Evolutionary conservation across 73 alveolate genomes (phyloP).

Genomic region (Uronychia setigera): DNA sequence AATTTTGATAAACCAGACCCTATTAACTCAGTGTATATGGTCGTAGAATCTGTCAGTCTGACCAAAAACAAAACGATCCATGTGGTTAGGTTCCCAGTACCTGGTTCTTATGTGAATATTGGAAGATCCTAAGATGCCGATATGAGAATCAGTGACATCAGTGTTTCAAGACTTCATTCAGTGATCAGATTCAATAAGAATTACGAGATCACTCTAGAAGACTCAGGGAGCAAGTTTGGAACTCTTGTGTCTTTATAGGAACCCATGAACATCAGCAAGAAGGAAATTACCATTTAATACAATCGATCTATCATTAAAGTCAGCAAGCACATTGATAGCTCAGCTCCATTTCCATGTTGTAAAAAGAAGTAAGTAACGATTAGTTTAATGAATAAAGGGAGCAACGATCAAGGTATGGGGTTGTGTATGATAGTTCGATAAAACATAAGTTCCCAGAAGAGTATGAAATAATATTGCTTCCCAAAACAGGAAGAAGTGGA

Average conservation of each 20-base stretch:
- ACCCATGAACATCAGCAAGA: neutral
- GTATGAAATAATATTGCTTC: constrained; percentile 46
- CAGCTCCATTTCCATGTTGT: neutral
- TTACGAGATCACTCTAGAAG: constrained; percentile 18
- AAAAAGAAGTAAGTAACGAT: neutral
- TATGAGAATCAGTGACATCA: constrained; percentile 51
- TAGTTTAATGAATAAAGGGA: neutral
- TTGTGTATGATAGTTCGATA: neutral
- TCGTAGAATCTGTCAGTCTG: neutral
- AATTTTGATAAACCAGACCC: neutral
- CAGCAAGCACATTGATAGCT: neutral
- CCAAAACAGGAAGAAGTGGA: neutral
- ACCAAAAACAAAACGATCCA: neutral
- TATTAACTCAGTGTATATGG: neutral
- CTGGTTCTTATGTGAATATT: constrained; percentile 2
- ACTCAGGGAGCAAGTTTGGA: constrained; percentile 50
- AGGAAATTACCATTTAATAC: neutral
- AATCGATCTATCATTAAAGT: neutral
- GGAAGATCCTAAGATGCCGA: constrained; percentile 56
- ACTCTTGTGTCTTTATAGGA: constrained; percentile 12
- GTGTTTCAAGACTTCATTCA: constrained; percentile 53
- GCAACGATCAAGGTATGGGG: neutral
- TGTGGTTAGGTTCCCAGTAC: neutral
- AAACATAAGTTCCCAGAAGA: constrained; percentile 36
- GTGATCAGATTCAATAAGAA: constrained; percentile 28